phyloP scores from a whole-genome alignment of 257 asterid genomes.

The Asclepias syriaca region DNA sequence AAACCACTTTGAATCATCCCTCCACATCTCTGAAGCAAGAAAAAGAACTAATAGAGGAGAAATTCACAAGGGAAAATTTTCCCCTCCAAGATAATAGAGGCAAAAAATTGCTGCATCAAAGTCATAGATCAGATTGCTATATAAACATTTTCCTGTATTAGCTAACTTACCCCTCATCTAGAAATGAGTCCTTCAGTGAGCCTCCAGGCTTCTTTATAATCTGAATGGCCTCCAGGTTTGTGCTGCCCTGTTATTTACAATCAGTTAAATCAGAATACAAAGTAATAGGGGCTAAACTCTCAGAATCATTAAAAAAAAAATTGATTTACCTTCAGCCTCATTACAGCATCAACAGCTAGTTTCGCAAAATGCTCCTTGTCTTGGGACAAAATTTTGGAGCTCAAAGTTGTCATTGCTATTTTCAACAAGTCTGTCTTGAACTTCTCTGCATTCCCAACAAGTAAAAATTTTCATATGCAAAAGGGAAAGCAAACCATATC shows the following conservation, averaged over 20 bases:
- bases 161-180: conserved; percentile 72
- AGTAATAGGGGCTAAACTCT: background rate
- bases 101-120: background rate
- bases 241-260: conserved; percentile 67
- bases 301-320: conserved; percentile 3
- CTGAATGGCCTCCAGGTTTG: conserved; percentile 87
- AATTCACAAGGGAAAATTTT: background rate
- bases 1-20: background rate
- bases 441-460: conserved; percentile 44
- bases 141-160: background rate
- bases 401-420: conserved; percentile 91
- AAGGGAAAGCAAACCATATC: background rate
- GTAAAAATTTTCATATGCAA: conserved; percentile 4
- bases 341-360: conserved; percentile 88
- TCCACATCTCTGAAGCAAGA: background rate
- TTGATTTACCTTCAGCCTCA: conserved; percentile 68
- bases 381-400: conserved; percentile 88
- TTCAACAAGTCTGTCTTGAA: conserved; percentile 69
- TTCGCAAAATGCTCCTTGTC: conserved; percentile 85
- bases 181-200: conserved; percentile 73
- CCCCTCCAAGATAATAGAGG: background rate
- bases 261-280: conserved; percentile 7
- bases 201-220: conserved; percentile 96
- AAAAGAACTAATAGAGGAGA: background rate
- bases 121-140: background rate